A percentile compares a stretch with the other conserved stretches of the same genome.
Evolutionary conservation across 129 eudicot genomes (phyloP).

Genomic region (Lactuca sativa): DNA sequence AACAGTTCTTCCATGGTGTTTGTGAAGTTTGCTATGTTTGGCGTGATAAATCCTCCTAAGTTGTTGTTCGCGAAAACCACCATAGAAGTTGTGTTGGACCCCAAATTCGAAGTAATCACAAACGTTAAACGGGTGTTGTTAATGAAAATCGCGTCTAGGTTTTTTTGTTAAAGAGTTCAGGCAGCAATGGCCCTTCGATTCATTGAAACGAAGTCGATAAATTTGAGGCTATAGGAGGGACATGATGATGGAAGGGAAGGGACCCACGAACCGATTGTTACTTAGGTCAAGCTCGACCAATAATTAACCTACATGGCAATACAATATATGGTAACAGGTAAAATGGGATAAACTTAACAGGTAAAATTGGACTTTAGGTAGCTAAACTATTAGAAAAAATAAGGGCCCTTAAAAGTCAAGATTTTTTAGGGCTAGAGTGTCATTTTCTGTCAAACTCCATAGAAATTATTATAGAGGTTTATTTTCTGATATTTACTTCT

Average conservation of each 20-base stretch:
- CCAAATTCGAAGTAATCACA: constrained; percentile 2
- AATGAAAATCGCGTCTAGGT: constrained; percentile 60
- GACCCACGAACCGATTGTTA: constrained; percentile 31
- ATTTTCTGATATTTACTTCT: too few species aligned
- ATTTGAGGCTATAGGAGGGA: constrained; percentile 49
- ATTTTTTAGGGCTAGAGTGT: too few species aligned
- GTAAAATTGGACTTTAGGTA: too few species aligned
- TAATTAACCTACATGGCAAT: too few species aligned
- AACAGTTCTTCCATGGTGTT: constrained; percentile 62
- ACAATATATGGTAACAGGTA: too few species aligned
- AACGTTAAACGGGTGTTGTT: constrained; percentile 61
- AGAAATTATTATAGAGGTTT: too few species aligned
- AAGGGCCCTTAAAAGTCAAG: too few species aligned
- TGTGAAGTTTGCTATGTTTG: constrained; percentile 53
- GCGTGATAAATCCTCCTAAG: constrained; percentile 61
- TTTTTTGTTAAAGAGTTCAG: constrained; percentile 48
- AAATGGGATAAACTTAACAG: too few species aligned
- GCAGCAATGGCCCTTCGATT: constrained; percentile 64
- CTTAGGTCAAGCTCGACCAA: constrained; percentile 66
- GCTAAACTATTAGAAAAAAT: too few species aligned
- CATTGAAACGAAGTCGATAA: constrained; percentile 68
- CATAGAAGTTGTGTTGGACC: constrained; percentile 51
- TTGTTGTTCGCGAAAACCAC: constrained; percentile 75
- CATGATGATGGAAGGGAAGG: constrained; percentile 56
- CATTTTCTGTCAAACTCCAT: too few species aligned